These are phyloP conservation scores for Podila epigama DNA, from an alignment of 192 early-diverging fungal genomes.

Conservation along the genomic window DNA sequence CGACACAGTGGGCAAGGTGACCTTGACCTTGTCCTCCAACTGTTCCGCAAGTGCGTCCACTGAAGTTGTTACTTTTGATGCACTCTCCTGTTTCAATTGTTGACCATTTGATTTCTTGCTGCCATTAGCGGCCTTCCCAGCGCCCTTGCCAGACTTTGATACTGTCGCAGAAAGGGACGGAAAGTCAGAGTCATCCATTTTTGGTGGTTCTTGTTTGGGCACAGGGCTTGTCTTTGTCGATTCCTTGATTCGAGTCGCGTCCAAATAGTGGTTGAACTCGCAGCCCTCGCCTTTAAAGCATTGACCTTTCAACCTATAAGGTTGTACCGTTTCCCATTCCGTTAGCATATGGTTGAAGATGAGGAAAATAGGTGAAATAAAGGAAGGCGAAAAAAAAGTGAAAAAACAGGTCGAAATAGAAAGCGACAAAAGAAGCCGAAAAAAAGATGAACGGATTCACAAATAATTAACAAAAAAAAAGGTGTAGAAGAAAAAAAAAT, in stretches of 20 bases:
- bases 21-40: constrained; percentile 36
- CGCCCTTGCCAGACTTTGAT: constrained; percentile 11
- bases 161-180: constrained; percentile 22
- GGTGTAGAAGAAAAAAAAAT: not conserved
- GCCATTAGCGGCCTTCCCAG: constrained; percentile 6
- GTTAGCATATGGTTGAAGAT: too few species aligned
- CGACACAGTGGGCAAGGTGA: constrained; percentile 17
- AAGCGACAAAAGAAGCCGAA: too few species aligned
- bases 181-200: constrained; percentile 45
- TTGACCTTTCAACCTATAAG: constrained; percentile 56
- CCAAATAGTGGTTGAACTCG: constrained; percentile 59
- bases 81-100: not conserved
- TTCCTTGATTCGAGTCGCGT: constrained; percentile 21
- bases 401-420: too few species aligned
- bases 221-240: not conserved
- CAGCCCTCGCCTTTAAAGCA: constrained; percentile 62
- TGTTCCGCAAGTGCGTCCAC: constrained; percentile 9
- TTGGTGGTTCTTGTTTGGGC: constrained; percentile 29
- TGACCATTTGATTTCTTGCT: not conserved
- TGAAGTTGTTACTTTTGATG: not conserved
- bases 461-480: too few species aligned
- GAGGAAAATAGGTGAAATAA: too few species aligned
- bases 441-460: too few species aligned
- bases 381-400: too few species aligned
- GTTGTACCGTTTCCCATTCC: not conserved